phyloP scores from a whole-genome alignment of 371 early-diverging fungal genomes.

The Mucor mucedo region DNA sequence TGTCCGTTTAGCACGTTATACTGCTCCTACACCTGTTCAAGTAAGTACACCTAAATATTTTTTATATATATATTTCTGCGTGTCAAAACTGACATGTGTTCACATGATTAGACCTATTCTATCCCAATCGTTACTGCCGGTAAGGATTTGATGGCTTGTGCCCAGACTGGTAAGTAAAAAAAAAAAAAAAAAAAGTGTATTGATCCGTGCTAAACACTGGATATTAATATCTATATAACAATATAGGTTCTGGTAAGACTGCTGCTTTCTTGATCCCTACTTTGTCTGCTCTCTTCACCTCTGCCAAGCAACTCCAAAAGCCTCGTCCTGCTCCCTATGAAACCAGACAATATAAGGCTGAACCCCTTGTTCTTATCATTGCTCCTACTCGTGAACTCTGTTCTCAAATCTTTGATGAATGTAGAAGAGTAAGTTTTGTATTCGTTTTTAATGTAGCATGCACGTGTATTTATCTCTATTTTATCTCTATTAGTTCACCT shows the following conservation, averaged over 20 bases:
- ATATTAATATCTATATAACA: background rate
- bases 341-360: constrained; percentile 32
- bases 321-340: constrained; percentile 31
- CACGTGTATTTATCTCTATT: background rate
- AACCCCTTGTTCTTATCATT: constrained; percentile 51
- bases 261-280: constrained; percentile 73
- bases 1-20: constrained; percentile 59
- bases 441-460: background rate
- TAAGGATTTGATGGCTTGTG: constrained; percentile 79
- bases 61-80: background rate
- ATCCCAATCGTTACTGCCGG: constrained; percentile 69
- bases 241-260: constrained; percentile 69
- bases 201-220: background rate
- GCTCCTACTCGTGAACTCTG: constrained; percentile 56
- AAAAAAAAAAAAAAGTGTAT: background rate
- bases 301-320: constrained; percentile 30
- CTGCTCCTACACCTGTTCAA: constrained; percentile 76
- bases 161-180: constrained; percentile 70
- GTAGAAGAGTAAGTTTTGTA: constrained; percentile 40
- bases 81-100: background rate
- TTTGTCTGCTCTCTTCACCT: constrained; percentile 39
- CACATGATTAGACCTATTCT: constrained; percentile 56
- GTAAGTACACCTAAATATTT: constrained; percentile 27
- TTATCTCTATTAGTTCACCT: constrained; percentile 37
- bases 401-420: constrained; percentile 56